These are phyloP conservation scores for Hamamelis virginiana DNA, from an alignment of 164 flowering plant species.

Conservation along the genomic window DNA sequence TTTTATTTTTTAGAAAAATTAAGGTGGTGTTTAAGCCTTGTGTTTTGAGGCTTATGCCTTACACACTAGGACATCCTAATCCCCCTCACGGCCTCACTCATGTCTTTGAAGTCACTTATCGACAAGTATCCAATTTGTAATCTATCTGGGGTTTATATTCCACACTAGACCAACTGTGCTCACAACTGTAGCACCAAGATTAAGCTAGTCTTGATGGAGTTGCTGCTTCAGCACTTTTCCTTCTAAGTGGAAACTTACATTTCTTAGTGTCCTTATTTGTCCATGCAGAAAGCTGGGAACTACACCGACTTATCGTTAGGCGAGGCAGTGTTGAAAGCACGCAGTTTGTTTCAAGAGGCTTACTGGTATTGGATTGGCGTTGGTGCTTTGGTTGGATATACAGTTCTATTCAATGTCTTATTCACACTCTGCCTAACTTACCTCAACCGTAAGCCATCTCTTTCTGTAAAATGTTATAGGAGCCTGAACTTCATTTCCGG, in stretches of 20 bases:
- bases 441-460: conserved; percentile 77
- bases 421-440: conserved; percentile 69
- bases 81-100: too few relatives aligned
- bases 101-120: too few relatives aligned
- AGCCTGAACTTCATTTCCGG: neutral
- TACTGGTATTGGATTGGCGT: conserved; percentile 99
- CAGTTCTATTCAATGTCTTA: conserved; percentile 66
- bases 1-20: too few relatives aligned
- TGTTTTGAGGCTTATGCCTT: too few relatives aligned
- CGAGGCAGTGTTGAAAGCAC: conserved; percentile 54
- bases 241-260: conserved; percentile 4
- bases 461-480: neutral
- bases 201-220: neutral
- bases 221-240: neutral
- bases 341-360: conserved; percentile 67
- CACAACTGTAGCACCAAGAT: neutral
- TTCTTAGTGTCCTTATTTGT: conserved; percentile 1
- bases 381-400: conserved; percentile 85
- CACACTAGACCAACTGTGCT: neutral
- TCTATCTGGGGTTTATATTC: too few relatives aligned
- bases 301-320: conserved; percentile 49
- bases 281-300: conserved; percentile 50
- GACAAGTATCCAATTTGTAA: too few relatives aligned
- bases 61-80: too few relatives aligned
- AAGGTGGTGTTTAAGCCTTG: too few relatives aligned